phyloP scores from a whole-genome alignment of 1,284 basidiomycete genomes.

The Rhodotorula glutinis region DNA sequence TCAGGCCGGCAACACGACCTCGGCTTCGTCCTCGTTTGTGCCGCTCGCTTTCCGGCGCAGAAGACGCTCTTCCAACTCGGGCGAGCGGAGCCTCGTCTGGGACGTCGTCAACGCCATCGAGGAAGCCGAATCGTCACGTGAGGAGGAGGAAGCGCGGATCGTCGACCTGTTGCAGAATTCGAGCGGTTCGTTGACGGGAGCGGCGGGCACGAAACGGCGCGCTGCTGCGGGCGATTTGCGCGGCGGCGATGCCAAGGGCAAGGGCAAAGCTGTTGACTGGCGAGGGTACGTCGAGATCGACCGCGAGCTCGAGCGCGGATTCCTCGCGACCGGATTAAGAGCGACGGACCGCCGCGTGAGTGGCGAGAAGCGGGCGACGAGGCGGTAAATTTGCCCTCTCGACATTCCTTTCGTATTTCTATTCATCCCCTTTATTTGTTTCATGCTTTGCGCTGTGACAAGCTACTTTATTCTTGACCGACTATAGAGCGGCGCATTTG shows the following conservation, averaged over 20 bases:
- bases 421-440: not conserved
- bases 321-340: slow-evolving; percentile 8
- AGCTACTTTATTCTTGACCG: not conserved
- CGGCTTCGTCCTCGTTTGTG: not conserved
- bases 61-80: slow-evolving; percentile 6
- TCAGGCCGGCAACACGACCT: not conserved
- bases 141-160: slow-evolving; percentile 33
- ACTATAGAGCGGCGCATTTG: too few relatives aligned
- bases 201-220: slow-evolving; percentile 19
- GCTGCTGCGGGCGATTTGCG: slow-evolving; percentile 26
- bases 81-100: slow-evolving; percentile 17
- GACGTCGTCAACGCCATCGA: slow-evolving; percentile 30
- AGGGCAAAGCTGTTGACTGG: slow-evolving; percentile 4
- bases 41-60: not conserved
- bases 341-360: slow-evolving; percentile 18
- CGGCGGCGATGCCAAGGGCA: slow-evolving; percentile 5
- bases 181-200: not conserved
- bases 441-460: not conserved
- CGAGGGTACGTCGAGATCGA: slow-evolving; percentile 13
- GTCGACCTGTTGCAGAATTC: slow-evolving; percentile 17
- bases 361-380: slow-evolving; percentile 10
- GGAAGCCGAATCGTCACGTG: slow-evolving; percentile 27
- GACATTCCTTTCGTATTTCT: not conserved
- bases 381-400: not conserved
- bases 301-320: not conserved